Conservation (phyloP, 1,284 basidiomycete genomes). For the Tetrapyrgos nigripes region DNA sequence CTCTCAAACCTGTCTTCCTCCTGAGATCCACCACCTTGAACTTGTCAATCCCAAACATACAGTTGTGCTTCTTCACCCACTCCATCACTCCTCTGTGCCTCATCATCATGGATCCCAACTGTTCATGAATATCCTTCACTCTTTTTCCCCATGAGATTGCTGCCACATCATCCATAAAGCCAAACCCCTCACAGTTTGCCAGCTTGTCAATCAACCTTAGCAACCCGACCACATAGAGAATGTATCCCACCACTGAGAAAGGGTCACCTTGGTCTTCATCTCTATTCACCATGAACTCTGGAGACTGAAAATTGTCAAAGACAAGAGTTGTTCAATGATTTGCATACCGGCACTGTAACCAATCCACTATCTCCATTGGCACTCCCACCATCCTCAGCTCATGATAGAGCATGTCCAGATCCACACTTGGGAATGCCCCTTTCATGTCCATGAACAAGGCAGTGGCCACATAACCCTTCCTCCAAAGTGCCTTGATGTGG, state of each 20-base stretch:
- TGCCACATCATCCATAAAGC: constrained; percentile 6
- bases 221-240: constrained; percentile 1
- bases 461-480: constrained; percentile 33
- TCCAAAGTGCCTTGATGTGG: constrained; percentile 36
- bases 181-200: background rate
- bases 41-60: background rate
- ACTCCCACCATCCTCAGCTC: constrained; percentile 35
- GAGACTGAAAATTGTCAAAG: constrained; percentile 35
- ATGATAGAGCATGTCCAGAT: constrained; percentile 31
- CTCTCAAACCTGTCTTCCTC: too few relatives aligned
- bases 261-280: constrained; percentile 37
- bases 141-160: background rate
- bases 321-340: constrained; percentile 26
- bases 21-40: background rate
- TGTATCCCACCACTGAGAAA: constrained; percentile 19
- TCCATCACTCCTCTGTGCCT: background rate
- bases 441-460: constrained; percentile 39
- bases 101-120: background rate
- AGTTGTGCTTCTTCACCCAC: background rate
- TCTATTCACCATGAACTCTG: constrained; percentile 25
- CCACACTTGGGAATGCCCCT: constrained; percentile 38
- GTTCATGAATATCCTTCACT: background rate
- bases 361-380: constrained; percentile 27
- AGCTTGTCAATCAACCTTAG: background rate
- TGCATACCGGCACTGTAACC: constrained; percentile 22